phyloP scores from a whole-genome alignment of 257 asterid genomes.

The Solanum tacnaense region DNA sequence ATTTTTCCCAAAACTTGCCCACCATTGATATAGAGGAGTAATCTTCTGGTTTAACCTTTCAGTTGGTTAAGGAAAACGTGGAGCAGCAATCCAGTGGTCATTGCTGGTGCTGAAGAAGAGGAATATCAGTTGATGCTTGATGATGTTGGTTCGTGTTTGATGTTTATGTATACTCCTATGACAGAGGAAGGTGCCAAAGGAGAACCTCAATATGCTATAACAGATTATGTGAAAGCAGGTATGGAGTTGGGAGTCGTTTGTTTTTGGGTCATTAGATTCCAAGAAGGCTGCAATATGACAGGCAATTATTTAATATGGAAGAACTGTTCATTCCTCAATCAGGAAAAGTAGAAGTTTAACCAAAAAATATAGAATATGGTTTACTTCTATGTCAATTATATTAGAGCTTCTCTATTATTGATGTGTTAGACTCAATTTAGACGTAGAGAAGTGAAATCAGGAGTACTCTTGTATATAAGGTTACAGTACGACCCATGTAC shows the following conservation, averaged over 20 bases:
- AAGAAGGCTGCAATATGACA: neutral
- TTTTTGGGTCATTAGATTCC: neutral
- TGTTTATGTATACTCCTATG: slow-evolving; percentile 93
- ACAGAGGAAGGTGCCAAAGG: slow-evolving; percentile 95
- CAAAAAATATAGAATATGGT: neutral
- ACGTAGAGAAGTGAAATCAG: too few relatives aligned
- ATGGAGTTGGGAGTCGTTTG: neutral
- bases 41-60: slow-evolving; percentile 9
- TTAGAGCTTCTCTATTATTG: neutral
- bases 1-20: neutral
- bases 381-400: neutral
- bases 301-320: neutral
- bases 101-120: slow-evolving; percentile 85
- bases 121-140: slow-evolving; percentile 72
- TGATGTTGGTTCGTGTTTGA: slow-evolving; percentile 81
- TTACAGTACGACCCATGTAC: too few relatives aligned
- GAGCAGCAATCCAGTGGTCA: slow-evolving; percentile 85
- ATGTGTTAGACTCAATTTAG: too few relatives aligned
- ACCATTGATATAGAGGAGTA: neutral
- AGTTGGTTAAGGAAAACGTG: slow-evolving; percentile 93
- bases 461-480: too few relatives aligned
- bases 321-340: neutral
- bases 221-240: slow-evolving; percentile 96
- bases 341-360: neutral
- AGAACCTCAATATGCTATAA: slow-evolving; percentile 92